Base-by-base conservation (phyloP, 176 grass and related monocot species). In the Oryza glumipatula region DNA sequence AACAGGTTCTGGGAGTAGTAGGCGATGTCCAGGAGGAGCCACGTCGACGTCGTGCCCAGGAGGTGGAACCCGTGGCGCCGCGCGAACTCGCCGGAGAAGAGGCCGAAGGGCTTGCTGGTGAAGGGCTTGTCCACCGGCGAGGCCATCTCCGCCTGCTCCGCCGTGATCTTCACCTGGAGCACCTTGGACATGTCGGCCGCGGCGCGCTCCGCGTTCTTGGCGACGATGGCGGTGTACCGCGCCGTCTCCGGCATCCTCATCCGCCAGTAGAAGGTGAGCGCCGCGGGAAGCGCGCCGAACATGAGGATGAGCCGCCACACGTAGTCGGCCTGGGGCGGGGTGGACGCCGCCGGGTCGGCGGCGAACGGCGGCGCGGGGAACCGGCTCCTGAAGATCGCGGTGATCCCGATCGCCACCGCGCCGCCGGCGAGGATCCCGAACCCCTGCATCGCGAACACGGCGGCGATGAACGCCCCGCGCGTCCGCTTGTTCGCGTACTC, bases 391-490 rank as follows among this genome's bases (percentile, higher is more conserved):
- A 91, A 91, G 49, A 51, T 11, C 9, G 75, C 68, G 22, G 81
- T 84, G 69, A 84, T 1, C 11, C 71, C 85, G 60, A 91, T 84
- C 15, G 85, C 85, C 52, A 76, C 68, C 39, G 72, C 74, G n/a
- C 92, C 90, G 11, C 84, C 90, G 41, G 84, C 77, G 26, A 92
- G 85, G 67, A 95, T 95, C 78, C 90, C 93, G 78, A 95, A 86
- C 4, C 93, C 93, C 60, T 95, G 90, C 93, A 95, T 95, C 3
- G 93, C 90, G 72, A 95, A 95, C 16, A 95, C 93, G 78, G 90
- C 90, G 46, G 93, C 93, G 74, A 95, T 90, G 78, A 95, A 95
- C 0, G 93, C 90, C 1, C 93, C 90, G 0, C 90, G 90, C 8
- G 93, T 95, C 16, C 48, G 36, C 82, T 95, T 95, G 85, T 92